Percentiles rank a stretch among this genome's conserved stretches.
These are phyloP conservation scores for Gomphus sp. DNA, from an alignment of 1,284 basidiomycete genomes.

Conservation along the genomic window DNA sequence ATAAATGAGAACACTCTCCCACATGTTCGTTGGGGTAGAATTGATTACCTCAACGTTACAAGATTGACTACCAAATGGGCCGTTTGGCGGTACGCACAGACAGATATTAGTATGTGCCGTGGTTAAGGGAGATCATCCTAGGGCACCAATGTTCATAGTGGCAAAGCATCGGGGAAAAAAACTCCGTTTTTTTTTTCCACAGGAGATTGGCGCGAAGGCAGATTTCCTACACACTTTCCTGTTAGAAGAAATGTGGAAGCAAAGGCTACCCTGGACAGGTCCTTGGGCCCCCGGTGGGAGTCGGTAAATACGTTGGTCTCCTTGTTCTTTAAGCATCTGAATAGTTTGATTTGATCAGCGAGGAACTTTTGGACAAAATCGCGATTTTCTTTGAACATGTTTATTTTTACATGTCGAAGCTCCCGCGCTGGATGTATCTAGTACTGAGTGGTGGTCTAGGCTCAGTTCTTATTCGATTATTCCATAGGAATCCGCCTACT, in stretches of 20 bases:
- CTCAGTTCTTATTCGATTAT: constrained; percentile 45
- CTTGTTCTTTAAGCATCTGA: constrained; percentile 3
- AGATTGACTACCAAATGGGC: constrained; percentile 67
- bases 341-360: constrained; percentile 31
- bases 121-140: constrained; percentile 19
- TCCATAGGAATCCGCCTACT: constrained; percentile 32
- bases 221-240: constrained; percentile 57
- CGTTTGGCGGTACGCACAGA: constrained; percentile 58
- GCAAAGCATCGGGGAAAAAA: constrained; percentile 57
- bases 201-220: constrained; percentile 45
- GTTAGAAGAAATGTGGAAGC: constrained; percentile 46
- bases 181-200: constrained; percentile 64
- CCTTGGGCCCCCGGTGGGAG: constrained; percentile 61
- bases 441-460: constrained; percentile 48
- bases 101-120: not conserved
- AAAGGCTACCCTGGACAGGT: constrained; percentile 51
- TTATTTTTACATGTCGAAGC: constrained; percentile 38
- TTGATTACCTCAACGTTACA: constrained; percentile 77
- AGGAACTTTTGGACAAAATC: constrained; percentile 55
- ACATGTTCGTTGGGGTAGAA: constrained; percentile 65
- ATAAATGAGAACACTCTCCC: constrained; percentile 52
- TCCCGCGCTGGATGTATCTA: constrained; percentile 55
- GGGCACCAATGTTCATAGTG: constrained; percentile 62
- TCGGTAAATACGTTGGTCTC: constrained; percentile 35
- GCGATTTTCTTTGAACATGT: constrained; percentile 38